Percentiles rank a stretch among this genome's conserved stretches.
phyloP scores from a whole-genome alignment of 257 asterid genomes.

The Anisodus acutangulus region DNA sequence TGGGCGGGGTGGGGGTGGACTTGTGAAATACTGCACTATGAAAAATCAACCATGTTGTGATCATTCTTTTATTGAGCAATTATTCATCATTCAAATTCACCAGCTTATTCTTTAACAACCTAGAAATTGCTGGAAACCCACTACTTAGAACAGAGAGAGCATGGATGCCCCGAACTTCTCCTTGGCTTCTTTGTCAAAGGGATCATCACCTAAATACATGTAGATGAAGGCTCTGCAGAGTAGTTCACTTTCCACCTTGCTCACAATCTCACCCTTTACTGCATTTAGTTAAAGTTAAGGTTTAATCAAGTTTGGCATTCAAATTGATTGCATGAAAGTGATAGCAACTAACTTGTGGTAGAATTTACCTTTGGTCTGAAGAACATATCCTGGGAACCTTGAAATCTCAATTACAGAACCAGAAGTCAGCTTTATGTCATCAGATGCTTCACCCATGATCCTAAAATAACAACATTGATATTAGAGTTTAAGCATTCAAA shows the following conservation, averaged over 20 bases:
- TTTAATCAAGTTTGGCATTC: conserved; percentile 16
- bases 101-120: conserved; percentile 46
- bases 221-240: conserved; percentile 72
- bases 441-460: conserved; percentile 77
- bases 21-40: neutral
- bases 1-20: no score
- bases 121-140: conserved; percentile 33
- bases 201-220: conserved; percentile 75
- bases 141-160: conserved; percentile 53
- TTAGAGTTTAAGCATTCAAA: conserved; percentile 20
- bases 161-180: conserved; percentile 66
- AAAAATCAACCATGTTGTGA: conserved; percentile 8
- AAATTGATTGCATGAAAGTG: neutral
- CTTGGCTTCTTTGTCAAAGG: conserved; percentile 75
- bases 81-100: conserved; percentile 43
- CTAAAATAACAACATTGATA: conserved; percentile 43
- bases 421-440: conserved; percentile 64
- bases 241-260: conserved; percentile 68
- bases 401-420: conserved; percentile 79
- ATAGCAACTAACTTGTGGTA: neutral
- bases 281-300: conserved; percentile 37
- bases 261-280: conserved; percentile 65
- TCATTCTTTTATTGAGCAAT: conserved; percentile 41
- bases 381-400: conserved; percentile 72
- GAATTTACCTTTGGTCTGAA: conserved; percentile 67